These are phyloP conservation scores for Limonium bicolor DNA, from an alignment of 148 eudicot genomes.

Conservation along the genomic window DNA sequence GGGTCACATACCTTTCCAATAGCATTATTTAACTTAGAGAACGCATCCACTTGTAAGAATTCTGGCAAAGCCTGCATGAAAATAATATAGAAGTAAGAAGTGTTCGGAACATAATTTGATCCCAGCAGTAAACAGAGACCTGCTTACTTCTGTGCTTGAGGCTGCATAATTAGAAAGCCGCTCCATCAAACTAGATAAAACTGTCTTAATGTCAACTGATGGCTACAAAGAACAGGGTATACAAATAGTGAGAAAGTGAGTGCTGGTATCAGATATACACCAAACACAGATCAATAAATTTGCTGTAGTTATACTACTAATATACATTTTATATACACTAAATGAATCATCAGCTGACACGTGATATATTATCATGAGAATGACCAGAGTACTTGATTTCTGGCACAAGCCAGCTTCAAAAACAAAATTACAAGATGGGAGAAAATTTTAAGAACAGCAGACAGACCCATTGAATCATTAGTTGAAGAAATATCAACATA, in stretches of 20 bases:
- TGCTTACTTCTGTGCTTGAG: constrained; percentile 76
- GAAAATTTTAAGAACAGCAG: no score
- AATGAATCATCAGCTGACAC: no score
- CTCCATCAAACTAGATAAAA: constrained; percentile 86
- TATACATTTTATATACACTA: no score
- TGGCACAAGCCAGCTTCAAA: no score
- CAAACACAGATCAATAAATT: no score
- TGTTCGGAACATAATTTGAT: neutral
- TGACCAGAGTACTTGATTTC: no score
- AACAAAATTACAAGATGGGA: constrained; percentile 1
- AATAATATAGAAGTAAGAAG: constrained; percentile 8
- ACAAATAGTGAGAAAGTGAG: no score
- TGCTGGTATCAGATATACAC: no score
- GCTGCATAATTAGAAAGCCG: constrained; percentile 98
- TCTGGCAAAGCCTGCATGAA: constrained; percentile 77
- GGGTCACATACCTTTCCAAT: constrained; percentile 68
- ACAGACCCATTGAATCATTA: no score
- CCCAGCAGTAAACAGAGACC: neutral
- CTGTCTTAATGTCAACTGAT: constrained; percentile 85
- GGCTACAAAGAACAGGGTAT: constrained; percentile 24
- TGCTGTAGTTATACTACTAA: no score
- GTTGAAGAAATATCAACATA: no score
- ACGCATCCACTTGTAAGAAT: constrained; percentile 96
- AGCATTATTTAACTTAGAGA: constrained; percentile 77
- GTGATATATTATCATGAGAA: no score